A percentile compares a stretch with the other conserved stretches of the same genome.
These are phyloP conservation scores for Saxophila tyrrhenica DNA, from an alignment of 495 filamentous ascomycete species.

Conservation along the genomic window DNA sequence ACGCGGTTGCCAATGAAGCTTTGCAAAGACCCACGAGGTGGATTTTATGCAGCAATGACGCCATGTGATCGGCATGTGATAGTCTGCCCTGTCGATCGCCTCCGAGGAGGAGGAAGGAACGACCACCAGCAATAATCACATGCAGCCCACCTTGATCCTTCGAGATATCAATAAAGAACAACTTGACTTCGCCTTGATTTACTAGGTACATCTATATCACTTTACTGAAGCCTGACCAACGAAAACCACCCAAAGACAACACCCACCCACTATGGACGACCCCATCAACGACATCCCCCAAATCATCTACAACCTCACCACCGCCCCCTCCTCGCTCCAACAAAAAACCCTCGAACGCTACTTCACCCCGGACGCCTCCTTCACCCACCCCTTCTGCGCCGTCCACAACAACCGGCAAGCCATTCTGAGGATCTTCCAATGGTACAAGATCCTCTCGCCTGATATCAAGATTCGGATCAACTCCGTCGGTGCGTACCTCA, in stretches of 20 bases:
- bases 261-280: slow-evolving; percentile 6
- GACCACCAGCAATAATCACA: no score
- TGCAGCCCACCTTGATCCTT: no score
- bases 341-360: slow-evolving; percentile 50
- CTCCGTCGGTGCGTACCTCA: slow-evolving; percentile 51
- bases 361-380: slow-evolving; percentile 57
- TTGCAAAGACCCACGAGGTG: neutral
- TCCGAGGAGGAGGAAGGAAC: no score
- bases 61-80: neutral
- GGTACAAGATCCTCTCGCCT: slow-evolving; percentile 78
- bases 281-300: slow-evolving; percentile 43
- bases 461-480: slow-evolving; percentile 57
- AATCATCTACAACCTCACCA: slow-evolving; percentile 56
- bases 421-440: slow-evolving; percentile 62
- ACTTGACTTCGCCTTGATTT: no score
- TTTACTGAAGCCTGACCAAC: no score
- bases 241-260: no score
- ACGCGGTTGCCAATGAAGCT: neutral
- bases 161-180: no score
- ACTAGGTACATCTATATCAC: no score
- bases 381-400: slow-evolving; percentile 70
- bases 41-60: neutral
- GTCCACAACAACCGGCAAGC: slow-evolving; percentile 48
- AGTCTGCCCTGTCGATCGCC: neutral
- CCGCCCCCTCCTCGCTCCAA: slow-evolving; percentile 53